Evolutionary conservation across 129 eudicot genomes (phyloP), one percentile per base, ranked within the genome.

Genomic region (Helichrysum umbraculigerum): DNA sequence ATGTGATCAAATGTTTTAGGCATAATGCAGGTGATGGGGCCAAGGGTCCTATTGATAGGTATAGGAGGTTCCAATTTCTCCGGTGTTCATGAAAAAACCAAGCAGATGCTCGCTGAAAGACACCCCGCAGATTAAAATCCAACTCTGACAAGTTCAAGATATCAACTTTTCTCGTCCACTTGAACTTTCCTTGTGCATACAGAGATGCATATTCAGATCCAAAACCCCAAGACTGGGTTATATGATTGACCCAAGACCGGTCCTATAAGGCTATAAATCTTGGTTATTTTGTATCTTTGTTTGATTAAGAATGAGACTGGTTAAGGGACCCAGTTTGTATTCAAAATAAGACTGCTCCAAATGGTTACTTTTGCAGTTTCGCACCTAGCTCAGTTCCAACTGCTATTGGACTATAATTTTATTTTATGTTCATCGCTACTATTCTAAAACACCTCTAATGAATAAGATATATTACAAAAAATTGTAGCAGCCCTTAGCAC

Each of bases 1-100:
- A 4, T 42, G 64, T 47, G 21, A 44, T 44, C 20, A 59, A 34
- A 60, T 33, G 51, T 19, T 7, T 66, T 58, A 25, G 0, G 28
- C 28, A 25, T 73, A 32, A 25, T 79, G 85, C 85, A 92, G 96
- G 97, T 96, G 5, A 81, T 89, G 15, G 97, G 96, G 52, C 92
- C 96, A 30, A 73, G 96, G 80, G 90, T 92, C 22, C 32, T 92
- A 50, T 89, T 96, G 97, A 92, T 92, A 71, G 90, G 96, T 6
- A 77, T 91, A 5, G 97, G 97, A n/a, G 97, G 97, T 66, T 87
- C 92, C 42, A 91, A 89, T 50, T 92, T 92, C 82, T 92, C 89
- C 54, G 91, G 96, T 54, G 92, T 89, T 62, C 92, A 89, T 61
- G 96, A 92, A 79, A 87, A 68, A 63, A 80, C 97, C 35, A 92